Percentiles rank a stretch among this genome's conserved stretches.
phyloP scores from a whole-genome alignment of 2,329 filamentous ascomycete species.

The Penicillium glabrum region DNA sequence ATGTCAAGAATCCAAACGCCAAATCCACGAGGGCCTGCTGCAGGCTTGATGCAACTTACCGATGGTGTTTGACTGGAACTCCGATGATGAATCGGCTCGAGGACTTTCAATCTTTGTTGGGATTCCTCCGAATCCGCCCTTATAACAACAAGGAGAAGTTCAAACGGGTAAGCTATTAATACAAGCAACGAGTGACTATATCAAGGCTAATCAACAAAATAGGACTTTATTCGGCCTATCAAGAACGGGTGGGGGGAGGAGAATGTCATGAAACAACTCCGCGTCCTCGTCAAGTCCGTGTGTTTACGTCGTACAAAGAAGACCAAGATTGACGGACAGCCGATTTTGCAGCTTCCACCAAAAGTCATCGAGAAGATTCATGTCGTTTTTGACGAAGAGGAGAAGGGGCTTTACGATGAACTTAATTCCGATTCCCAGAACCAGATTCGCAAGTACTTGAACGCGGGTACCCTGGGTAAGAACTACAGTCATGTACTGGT shows the following conservation, averaged over 20 bases:
- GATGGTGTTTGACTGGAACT: slow-evolving; percentile 77
- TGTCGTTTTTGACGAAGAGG: slow-evolving; percentile 66
- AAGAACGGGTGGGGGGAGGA: slow-evolving; percentile 41
- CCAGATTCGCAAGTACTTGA: slow-evolving; percentile 75
- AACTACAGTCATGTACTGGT: slow-evolving; percentile 81
- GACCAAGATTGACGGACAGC: slow-evolving; percentile 75
- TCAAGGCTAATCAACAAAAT: neutral
- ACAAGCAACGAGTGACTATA: no score
- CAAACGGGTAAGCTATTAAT: slow-evolving; percentile 45
- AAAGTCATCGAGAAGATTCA: slow-evolving; percentile 63
- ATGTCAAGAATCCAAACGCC: slow-evolving; percentile 73
- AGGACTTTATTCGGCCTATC: slow-evolving; percentile 56
- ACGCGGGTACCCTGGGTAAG: slow-evolving; percentile 64
- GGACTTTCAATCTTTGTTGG: slow-evolving; percentile 75
- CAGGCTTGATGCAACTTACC: slow-evolving; percentile 59
- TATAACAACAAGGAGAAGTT: slow-evolving; percentile 69
- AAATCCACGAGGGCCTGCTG: slow-evolving; percentile 61
- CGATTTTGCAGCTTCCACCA: slow-evolving; percentile 67
- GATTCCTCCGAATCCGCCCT: slow-evolving; percentile 74
- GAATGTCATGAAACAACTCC: slow-evolving; percentile 67
- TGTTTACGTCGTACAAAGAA: slow-evolving; percentile 81
- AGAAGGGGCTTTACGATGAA: slow-evolving; percentile 63
- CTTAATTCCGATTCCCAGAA: slow-evolving; percentile 67
- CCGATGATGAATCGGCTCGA: slow-evolving; percentile 85
- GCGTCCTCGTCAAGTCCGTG: slow-evolving; percentile 73